Evolutionary conservation across 352 stramenopile species (phyloP).

Genomic region (Phytophthora kernoviae): DNA sequence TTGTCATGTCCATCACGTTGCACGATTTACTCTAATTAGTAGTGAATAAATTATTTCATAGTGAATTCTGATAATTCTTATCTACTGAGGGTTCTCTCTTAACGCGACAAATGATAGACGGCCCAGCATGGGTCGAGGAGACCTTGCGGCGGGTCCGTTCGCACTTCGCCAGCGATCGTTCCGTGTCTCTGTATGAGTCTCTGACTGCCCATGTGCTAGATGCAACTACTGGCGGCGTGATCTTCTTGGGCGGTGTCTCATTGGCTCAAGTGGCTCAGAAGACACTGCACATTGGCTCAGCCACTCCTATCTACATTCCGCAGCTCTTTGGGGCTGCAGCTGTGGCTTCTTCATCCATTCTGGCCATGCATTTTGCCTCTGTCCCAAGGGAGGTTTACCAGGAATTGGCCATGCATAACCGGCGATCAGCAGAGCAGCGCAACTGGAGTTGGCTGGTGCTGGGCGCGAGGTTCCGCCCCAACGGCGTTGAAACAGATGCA

Average conservation of each 20-base stretch:
- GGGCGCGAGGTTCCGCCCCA: slow-evolving; percentile 22
- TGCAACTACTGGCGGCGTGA: slow-evolving; percentile 46
- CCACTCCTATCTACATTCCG: slow-evolving; percentile 49
- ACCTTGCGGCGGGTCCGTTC: slow-evolving; percentile 28
- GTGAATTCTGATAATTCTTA: too few species aligned
- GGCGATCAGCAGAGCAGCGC: slow-evolving; percentile 11
- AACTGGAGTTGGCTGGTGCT: slow-evolving; percentile 34
- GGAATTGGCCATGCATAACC: slow-evolving; percentile 25
- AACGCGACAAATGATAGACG: neutral
- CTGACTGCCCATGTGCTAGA: slow-evolving; percentile 48
- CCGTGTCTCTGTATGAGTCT: slow-evolving; percentile 45
- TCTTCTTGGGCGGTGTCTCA: slow-evolving; percentile 59
- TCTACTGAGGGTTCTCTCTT: too few species aligned
- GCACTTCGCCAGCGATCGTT: slow-evolving; percentile 47
- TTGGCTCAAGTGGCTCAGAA: slow-evolving; percentile 54
- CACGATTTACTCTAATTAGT: slow-evolving; percentile 6
- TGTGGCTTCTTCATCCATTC: slow-evolving; percentile 53
- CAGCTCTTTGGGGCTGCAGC: slow-evolving; percentile 41
- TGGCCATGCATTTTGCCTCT: slow-evolving; percentile 56
- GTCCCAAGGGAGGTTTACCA: slow-evolving; percentile 51
- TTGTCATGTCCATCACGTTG: slow-evolving; percentile 16
- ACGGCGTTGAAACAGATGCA: slow-evolving; percentile 30
- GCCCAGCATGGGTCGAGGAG: slow-evolving; percentile 20
- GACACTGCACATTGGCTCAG: slow-evolving; percentile 44
- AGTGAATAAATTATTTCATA: slow-evolving; percentile 5